Percentiles rank a stretch among this genome's conserved stretches.
phyloP scores from a whole-genome alignment of 768 basidiomycete genomes.

The Auriscalpium vulgare region DNA sequence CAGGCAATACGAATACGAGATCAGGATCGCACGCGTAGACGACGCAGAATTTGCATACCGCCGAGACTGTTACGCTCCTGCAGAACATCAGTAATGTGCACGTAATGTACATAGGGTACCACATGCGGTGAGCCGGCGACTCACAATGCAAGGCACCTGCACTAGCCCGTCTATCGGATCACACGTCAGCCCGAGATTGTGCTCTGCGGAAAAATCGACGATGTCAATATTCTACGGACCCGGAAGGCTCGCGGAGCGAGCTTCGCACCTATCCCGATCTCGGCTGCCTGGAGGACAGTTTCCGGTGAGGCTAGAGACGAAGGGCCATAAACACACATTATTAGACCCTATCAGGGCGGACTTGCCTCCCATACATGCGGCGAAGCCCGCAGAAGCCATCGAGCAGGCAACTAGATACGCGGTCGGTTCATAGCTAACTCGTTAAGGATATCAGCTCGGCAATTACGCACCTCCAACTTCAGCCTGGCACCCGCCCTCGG shows the following conservation, averaged over 20 bases:
- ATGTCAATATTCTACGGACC: not conserved
- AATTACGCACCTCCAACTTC: slow-evolving; percentile 73
- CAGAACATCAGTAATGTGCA: not conserved
- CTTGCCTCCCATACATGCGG: slow-evolving; percentile 87
- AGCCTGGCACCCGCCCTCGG: slow-evolving; percentile 92
- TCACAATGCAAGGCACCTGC: slow-evolving; percentile 91
- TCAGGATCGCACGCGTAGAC: no score
- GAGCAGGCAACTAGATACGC: slow-evolving; percentile 69
- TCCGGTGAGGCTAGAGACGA: slow-evolving; percentile 57
- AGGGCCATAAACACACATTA: not conserved
- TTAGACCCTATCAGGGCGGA: slow-evolving; percentile 5
- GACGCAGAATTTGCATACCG: slow-evolving; percentile 31
- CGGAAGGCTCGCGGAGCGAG: no score
- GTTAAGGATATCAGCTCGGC: not conserved
- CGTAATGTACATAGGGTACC: slow-evolving; percentile 9
- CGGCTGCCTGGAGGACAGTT: slow-evolving; percentile 81
- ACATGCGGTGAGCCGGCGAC: slow-evolving; percentile 17
- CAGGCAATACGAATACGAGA: no score
- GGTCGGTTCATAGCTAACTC: not conserved
- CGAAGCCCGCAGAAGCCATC: slow-evolving; percentile 92
- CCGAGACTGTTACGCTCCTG: slow-evolving; percentile 83
- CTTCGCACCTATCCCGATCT: slow-evolving; percentile 76
- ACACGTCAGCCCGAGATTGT: slow-evolving; percentile 85
- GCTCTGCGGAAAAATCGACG: slow-evolving; percentile 37
- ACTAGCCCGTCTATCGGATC: slow-evolving; percentile 92